These are phyloP conservation scores for Plasmodium cynomolgi DNA, from an alignment of 169 alveolate genomes.

Conservation along the genomic window DNA sequence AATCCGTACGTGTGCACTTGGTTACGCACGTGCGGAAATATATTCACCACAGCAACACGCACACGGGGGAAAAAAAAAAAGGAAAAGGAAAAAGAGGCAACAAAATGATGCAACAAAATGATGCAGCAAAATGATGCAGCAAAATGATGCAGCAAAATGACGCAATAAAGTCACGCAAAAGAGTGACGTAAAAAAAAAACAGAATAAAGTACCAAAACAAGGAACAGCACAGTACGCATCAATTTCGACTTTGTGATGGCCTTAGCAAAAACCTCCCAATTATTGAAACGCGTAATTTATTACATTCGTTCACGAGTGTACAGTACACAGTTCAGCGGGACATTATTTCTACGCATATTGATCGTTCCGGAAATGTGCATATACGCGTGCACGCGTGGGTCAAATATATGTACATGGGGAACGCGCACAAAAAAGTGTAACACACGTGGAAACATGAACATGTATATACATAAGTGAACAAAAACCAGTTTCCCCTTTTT, in stretches of 20 bases:
- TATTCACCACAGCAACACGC: neutral
- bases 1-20: slow-evolving; percentile 36
- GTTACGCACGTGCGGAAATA: slow-evolving; percentile 36
- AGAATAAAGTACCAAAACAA: neutral
- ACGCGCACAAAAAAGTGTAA: neutral
- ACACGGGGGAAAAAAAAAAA: slow-evolving; percentile 34
- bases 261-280: neutral
- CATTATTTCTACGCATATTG: slow-evolving; percentile 41
- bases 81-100: neutral
- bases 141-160: neutral
- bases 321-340: neutral
- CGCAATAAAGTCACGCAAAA: neutral
- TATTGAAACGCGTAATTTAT: neutral
- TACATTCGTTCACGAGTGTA: neutral
- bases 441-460: slow-evolving; percentile 4
- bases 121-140: neutral
- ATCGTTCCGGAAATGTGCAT: neutral
- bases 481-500: neutral
- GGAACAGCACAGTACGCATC: neutral
- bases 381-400: slow-evolving; percentile 1
- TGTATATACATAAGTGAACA: neutral
- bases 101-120: neutral
- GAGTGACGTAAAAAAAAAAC: neutral
- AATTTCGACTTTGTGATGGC: neutral
- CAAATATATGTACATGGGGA: neutral